Evolutionary conservation across 2,329 filamentous ascomycete species (phyloP).

Genomic region (Aspergillus aculeatus): DNA sequence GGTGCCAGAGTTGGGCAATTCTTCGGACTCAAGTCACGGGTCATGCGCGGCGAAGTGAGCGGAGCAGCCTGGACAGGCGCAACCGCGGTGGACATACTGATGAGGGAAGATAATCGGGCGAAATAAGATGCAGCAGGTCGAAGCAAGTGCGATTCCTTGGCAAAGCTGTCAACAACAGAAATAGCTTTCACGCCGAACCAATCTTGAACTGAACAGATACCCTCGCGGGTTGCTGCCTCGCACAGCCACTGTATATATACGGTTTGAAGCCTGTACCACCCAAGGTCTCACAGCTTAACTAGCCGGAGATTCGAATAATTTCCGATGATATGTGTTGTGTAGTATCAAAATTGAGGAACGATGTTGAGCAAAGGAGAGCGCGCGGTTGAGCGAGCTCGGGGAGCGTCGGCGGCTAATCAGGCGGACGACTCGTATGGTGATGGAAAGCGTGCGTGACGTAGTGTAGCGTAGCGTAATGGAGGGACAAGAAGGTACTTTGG

Average conservation of each 20-base stretch:
- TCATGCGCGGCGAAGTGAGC: slow-evolving; percentile 45
- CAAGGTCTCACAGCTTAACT: slow-evolving; percentile 8
- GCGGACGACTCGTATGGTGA: not conserved
- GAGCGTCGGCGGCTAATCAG: slow-evolving; percentile 19
- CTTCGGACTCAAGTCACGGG: slow-evolving; percentile 46
- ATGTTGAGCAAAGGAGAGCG: slow-evolving; percentile 17
- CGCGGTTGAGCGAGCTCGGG: slow-evolving; percentile 12
- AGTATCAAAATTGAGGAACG: not conserved
- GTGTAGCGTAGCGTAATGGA: not conserved
- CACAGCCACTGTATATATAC: slow-evolving; percentile 17
- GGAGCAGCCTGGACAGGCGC: slow-evolving; percentile 46
- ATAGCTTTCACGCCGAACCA: slow-evolving; percentile 4
- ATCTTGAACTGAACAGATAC: slow-evolving; percentile 6
- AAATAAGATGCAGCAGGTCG: not conserved
- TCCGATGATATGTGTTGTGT: slow-evolving; percentile 9
- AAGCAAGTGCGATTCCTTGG: not conserved
- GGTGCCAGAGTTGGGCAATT: slow-evolving; percentile 44
- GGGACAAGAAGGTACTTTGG: not conserved
- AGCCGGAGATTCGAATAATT: slow-evolving; percentile 14
- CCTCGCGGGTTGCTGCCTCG: slow-evolving; percentile 3
- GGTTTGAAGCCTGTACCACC: slow-evolving; percentile 12
- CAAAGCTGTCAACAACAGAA: not conserved
- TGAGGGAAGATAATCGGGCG: not conserved
- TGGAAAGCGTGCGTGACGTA: not conserved
- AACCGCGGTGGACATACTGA: slow-evolving; percentile 50